These are phyloP conservation scores for Aspergillus eucalypticola DNA, from an alignment of 2,329 filamentous ascomycete genomes.

Conservation along the genomic window DNA sequence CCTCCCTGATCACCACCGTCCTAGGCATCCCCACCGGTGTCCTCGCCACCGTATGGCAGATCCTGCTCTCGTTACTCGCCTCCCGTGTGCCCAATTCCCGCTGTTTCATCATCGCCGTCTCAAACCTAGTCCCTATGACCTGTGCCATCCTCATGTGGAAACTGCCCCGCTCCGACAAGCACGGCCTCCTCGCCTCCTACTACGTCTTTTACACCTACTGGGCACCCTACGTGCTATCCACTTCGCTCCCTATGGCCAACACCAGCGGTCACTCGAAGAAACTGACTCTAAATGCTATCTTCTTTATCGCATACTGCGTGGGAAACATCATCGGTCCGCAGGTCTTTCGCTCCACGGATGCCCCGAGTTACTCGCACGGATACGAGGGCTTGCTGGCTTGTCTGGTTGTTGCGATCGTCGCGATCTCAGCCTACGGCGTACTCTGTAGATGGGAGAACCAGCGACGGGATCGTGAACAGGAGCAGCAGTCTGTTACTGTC, in stretches of 20 bases:
- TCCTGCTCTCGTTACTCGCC: not conserved
- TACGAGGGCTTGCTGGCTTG: not conserved
- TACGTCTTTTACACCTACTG: slow-evolving; percentile 11
- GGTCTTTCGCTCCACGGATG: not conserved
- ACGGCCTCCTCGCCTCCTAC: slow-evolving; percentile 1
- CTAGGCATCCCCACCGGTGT: not conserved
- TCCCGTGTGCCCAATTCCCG: not conserved
- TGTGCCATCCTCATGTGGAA: slow-evolving; percentile 7
- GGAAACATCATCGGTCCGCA: not conserved
- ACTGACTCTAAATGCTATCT: slow-evolving; percentile 4
- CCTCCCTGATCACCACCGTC: not conserved
- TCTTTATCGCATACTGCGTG: slow-evolving; percentile 5
- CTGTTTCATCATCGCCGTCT: not conserved
- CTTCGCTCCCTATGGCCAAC: slow-evolving; percentile 5
- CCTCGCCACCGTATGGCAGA: slow-evolving; percentile 1
- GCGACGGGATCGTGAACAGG: not conserved
- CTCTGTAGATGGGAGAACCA: slow-evolving; percentile 3
- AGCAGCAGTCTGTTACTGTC: not conserved
- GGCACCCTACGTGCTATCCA: slow-evolving; percentile 1
- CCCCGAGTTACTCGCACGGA: slow-evolving; percentile 3
- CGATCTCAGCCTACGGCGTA: slow-evolving; percentile 1
- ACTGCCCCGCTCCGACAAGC: not conserved
- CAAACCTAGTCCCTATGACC: slow-evolving; percentile 2
- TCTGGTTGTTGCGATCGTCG: slow-evolving; percentile 3
- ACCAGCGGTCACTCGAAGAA: slow-evolving; percentile 11